phyloP scores from a whole-genome alignment of 768 basidiomycete species.

The Lentinula guzmanii region DNA sequence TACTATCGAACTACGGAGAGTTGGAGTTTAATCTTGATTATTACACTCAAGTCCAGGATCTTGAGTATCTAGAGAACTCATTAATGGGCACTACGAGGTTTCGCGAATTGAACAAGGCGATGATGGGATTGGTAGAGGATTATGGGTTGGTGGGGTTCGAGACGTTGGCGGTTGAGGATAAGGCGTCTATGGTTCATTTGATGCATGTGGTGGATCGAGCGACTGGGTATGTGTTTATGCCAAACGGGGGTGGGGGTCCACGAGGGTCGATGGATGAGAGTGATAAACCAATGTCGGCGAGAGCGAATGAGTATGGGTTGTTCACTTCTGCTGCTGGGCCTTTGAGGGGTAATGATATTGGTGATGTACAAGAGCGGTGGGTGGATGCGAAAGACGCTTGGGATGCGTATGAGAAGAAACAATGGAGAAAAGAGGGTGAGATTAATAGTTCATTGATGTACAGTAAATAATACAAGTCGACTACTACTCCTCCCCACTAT shows the following conservation, averaged over 20 bases:
- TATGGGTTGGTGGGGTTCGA: slow-evolving; percentile 92
- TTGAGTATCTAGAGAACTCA: slow-evolving; percentile 78
- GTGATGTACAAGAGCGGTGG: slow-evolving; percentile 83
- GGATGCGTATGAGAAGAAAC: slow-evolving; percentile 72
- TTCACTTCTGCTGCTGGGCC: slow-evolving; percentile 61
- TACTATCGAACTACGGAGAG: slow-evolving; percentile 87
- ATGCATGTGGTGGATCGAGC: slow-evolving; percentile 83
- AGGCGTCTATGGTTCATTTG: slow-evolving; percentile 89
- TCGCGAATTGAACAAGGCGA: slow-evolving; percentile 76
- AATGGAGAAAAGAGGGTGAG: slow-evolving; percentile 77
- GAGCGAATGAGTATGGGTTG: slow-evolving; percentile 63
- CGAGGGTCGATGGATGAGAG: no score
- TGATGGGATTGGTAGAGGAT: slow-evolving; percentile 92
- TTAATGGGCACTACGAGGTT: slow-evolving; percentile 63
- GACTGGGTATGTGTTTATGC: slow-evolving; percentile 76
- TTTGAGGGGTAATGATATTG: slow-evolving; percentile 36
- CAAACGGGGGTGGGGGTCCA: no score
- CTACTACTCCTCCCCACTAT: no score
- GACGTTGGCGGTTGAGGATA: slow-evolving; percentile 96
- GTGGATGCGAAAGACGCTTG: slow-evolving; percentile 78
- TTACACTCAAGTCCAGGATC: slow-evolving; percentile 97
- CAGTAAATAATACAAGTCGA: no score
- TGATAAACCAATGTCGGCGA: slow-evolving; percentile 31
- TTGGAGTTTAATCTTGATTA: slow-evolving; percentile 96
- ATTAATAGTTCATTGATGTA: slow-evolving; percentile 27